Conservation (phyloP, 257 asterid genomes). For the Solanum sejunctum region DNA sequence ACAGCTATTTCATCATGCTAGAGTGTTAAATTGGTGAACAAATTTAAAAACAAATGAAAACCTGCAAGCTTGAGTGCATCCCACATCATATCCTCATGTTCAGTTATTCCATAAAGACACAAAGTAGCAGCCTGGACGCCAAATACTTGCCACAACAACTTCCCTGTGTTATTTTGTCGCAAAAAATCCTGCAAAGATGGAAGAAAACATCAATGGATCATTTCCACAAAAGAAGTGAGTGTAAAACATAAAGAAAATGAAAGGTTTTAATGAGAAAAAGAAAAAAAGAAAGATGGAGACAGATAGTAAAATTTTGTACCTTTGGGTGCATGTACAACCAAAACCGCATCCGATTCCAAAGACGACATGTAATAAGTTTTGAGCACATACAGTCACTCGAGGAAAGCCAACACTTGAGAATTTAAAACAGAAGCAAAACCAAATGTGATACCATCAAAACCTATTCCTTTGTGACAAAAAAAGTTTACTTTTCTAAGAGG, state of each 20-base stretch:
- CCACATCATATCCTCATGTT: conserved; percentile 94
- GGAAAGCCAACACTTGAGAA: conserved; percentile 82
- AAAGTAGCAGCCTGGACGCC: conserved; percentile 61
- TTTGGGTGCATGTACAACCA: conserved; percentile 99
- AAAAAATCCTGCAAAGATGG: conserved; percentile 59
- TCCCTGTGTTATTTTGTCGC: conserved; percentile 95
- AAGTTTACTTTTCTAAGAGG: background rate
- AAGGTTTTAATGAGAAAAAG: background rate
- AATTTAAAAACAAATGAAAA: background rate
- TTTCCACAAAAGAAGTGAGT: background rate
- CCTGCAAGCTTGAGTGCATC: conserved; percentile 58
- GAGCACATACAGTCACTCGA: conserved; percentile 79
- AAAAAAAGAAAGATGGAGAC: background rate
- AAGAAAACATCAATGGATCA: background rate
- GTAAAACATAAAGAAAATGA: background rate
- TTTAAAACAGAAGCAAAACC: background rate
- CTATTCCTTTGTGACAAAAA: background rate
- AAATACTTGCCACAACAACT: conserved; percentile 85
- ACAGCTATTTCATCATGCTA: background rate
- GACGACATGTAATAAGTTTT: conserved; percentile 29
- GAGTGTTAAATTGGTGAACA: background rate
- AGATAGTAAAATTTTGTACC: conserved; percentile 27
- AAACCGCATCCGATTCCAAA: conserved; percentile 53
- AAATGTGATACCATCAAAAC: background rate
- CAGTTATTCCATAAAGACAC: conserved; percentile 79